These are phyloP conservation scores for Penicillium nordicum DNA, from an alignment of 2,329 filamentous ascomycete species.

Conservation along the genomic window DNA sequence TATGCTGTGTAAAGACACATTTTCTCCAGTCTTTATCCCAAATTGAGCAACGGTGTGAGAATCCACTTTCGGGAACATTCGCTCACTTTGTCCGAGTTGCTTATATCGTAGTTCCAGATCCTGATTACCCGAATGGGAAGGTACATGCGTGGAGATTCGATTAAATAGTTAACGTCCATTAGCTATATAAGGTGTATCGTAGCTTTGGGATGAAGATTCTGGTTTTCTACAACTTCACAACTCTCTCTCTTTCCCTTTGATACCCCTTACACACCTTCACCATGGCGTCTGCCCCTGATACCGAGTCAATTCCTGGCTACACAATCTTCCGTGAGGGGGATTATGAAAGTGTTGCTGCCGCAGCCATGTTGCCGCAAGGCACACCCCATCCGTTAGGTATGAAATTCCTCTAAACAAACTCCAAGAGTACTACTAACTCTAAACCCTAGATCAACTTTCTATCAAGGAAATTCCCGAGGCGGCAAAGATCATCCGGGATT, in stretches of 20 bases:
- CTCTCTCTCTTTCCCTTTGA: slow-evolving; percentile 2
- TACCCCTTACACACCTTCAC: slow-evolving; percentile 7
- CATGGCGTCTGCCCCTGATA: slow-evolving; percentile 28
- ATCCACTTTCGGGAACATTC: slow-evolving; percentile 16
- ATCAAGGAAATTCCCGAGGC: slow-evolving; percentile 29
- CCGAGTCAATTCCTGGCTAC: slow-evolving; percentile 26
- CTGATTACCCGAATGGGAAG: slow-evolving; percentile 23
- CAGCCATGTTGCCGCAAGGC: slow-evolving; percentile 22
- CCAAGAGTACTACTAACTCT: slow-evolving; percentile 1
- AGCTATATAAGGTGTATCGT: slow-evolving; percentile 17
- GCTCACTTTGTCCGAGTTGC: slow-evolving; percentile 3
- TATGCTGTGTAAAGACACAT: neutral
- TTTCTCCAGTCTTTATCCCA: slow-evolving; percentile 19
- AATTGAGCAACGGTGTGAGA: slow-evolving; percentile 12
- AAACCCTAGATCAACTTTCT: slow-evolving; percentile 25
- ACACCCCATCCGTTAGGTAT: slow-evolving; percentile 24
- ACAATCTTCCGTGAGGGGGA: slow-evolving; percentile 28
- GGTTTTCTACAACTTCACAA: slow-evolving; percentile 13
- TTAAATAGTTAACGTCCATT: slow-evolving; percentile 10
- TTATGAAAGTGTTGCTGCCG: slow-evolving; percentile 26
- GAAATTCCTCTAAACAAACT: neutral
- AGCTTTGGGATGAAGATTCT: neutral
- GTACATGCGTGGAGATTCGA: slow-evolving; percentile 22
- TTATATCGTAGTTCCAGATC: slow-evolving; percentile 5
- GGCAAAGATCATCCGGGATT: slow-evolving; percentile 28